These are phyloP conservation scores for Cucumis sativus DNA, from an alignment of 306 rosid genomes.

Conservation along the genomic window Cucumber_9930_V3 NC_026656.2:12259001-12259500, in stretches of 20 bases:
- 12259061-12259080: conserved; percentile 35
- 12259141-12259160: conserved; percentile 39
- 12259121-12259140: conserved; percentile 35
- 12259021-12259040: conserved; percentile 84
- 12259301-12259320: conserved; percentile 79
- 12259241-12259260: conserved; percentile 68
- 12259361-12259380: conserved; percentile 95
- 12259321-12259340: conserved; percentile 84
- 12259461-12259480: conserved; percentile 57
- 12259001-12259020: conserved; percentile 43
- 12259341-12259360: conserved; percentile 86
- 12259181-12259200: conserved; percentile 86
- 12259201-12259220: conserved; percentile 96
- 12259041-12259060: conserved; percentile 51
- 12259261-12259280: conserved; percentile 85
- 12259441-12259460: conserved; percentile 53
- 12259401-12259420: conserved; percentile 75
- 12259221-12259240: conserved; percentile 64
- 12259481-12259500: conserved; percentile 41
- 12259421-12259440: conserved; percentile 72
- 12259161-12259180: conserved; percentile 54
- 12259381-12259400: conserved; percentile 77
- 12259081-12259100: conserved; percentile 55
- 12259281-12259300: conserved; percentile 85
- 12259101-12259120: conserved; percentile 58